These are phyloP conservation scores for Ophiosphaerella narmari DNA, from an alignment of 2,329 filamentous ascomycete species.

Conservation along the genomic window DNA sequence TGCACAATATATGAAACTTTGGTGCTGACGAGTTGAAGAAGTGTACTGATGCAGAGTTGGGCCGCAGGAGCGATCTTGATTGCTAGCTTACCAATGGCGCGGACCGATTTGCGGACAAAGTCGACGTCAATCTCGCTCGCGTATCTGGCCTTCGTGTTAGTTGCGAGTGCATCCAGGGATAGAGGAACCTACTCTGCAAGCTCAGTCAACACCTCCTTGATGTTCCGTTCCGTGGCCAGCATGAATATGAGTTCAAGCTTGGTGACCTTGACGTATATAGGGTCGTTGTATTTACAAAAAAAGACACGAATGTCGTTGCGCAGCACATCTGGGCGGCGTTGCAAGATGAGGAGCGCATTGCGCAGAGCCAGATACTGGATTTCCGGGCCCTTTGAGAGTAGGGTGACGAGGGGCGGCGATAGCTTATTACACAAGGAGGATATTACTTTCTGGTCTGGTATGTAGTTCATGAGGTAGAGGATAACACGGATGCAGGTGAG, in stretches of 20 bases:
- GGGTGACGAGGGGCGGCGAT: conserved; percentile 90
- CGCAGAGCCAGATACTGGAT: conserved; percentile 96
- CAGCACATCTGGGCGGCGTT: conserved; percentile 88
- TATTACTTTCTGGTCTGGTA: conserved; percentile 87
- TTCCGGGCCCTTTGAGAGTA: conserved; percentile 93
- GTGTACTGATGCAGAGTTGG: conserved; percentile 84
- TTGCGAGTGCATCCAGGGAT: background rate
- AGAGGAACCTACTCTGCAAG: conserved; percentile 71
- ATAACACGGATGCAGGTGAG: conserved; percentile 96
- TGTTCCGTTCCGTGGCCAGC: conserved; percentile 94
- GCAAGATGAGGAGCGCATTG: conserved; percentile 91
- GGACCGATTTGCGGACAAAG: conserved; percentile 96
- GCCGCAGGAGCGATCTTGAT: conserved; percentile 98
- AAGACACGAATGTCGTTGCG: conserved; percentile 98
- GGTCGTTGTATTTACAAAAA: conserved; percentile 99
- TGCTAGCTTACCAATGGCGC: conserved; percentile 94
- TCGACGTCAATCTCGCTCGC: conserved; percentile 98
- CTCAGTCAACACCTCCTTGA: conserved; percentile 91
- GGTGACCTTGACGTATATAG: conserved; percentile 98
- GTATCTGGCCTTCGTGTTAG: conserved; percentile 56
- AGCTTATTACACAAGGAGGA: conserved; percentile 86
- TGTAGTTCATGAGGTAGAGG: conserved; percentile 98
- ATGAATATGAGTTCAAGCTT: conserved; percentile 99
- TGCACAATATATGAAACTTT: conserved; percentile 99
- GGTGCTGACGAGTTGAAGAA: conserved; percentile 93